These are phyloP conservation scores for Hygrophila difformis DNA, from an alignment of 257 asterid genomes.

Conservation along the genomic window DNA sequence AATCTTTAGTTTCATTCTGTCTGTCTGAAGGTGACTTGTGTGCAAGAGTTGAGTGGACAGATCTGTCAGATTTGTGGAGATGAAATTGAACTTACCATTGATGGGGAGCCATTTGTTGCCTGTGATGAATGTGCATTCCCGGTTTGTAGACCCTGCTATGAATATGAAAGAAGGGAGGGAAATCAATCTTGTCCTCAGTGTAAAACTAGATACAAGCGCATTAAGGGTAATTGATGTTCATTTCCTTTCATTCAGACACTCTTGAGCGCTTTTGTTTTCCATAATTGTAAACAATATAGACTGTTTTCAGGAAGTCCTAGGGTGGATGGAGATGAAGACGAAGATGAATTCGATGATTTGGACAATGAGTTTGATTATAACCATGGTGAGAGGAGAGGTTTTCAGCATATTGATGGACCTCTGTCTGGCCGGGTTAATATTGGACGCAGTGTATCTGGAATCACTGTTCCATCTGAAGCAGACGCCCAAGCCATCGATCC, in stretches of 20 bases:
- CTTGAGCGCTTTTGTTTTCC: background rate
- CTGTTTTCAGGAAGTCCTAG: constrained; percentile 61
- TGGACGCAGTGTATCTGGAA: constrained; percentile 23
- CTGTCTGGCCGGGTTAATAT: no score
- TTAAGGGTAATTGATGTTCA: constrained; percentile 73
- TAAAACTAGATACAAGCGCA: constrained; percentile 82
- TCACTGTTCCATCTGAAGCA: constrained; percentile 19
- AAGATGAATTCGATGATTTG: no score
- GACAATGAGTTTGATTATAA: constrained; percentile 65
- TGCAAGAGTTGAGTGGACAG: constrained; percentile 50
- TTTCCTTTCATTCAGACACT: no score
- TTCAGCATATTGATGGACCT: no score
- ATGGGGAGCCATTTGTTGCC: constrained; percentile 69
- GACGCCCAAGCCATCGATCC: constrained; percentile 30
- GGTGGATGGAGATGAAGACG: constrained; percentile 95
- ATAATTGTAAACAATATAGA: background rate
- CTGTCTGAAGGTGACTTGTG: constrained; percentile 46
- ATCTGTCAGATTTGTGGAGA: no score
- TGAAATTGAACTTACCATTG: constrained; percentile 43
- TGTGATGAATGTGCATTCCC: constrained; percentile 98
- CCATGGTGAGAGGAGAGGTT: no score
- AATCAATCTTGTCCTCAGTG: no score
- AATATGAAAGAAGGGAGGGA: constrained; percentile 88
- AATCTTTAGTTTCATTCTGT: background rate
- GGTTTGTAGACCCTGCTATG: constrained; percentile 72